Evolutionary conservation across 2,329 filamentous ascomycete genomes (phyloP), one percentile per base, ranked within the genome.

Genomic region (Trichoderma afroharzianum): DNA sequence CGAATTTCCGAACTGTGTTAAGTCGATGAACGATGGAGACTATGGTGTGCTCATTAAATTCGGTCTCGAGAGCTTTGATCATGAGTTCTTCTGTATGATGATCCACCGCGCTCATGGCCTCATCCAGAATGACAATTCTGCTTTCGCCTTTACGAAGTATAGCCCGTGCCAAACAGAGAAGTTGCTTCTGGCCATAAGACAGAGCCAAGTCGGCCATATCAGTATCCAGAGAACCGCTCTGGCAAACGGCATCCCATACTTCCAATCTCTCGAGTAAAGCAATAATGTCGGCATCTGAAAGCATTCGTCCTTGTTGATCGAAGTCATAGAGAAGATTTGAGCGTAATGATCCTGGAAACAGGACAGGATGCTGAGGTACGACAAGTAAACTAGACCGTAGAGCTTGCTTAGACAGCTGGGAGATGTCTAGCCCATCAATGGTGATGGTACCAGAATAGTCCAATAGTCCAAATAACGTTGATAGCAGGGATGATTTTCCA

Each of bases 341-440:
- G 83, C 79, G 2, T 79, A 81, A 32, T 81, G 83, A 1, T 81
- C 81, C 3, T 87, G 76, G 74, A 87, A 84, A 11, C 5, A 33
- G 9, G 14, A 85, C 81, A 0, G 84, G 77, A 9, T 88, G 85
- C 76, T 88, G 87, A 0, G 87, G 83, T 1, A 88, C 75, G 18
- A 83, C 82, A 59, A 85, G 84, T 53, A 88, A 77, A 7, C 80
- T 81, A 24, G 81, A 76, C 4, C 86, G 83, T 0, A 88, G 78
- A 0, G 76, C 74, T 2, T 78, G 30, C 4, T 83, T 81, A 57
- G 83, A 74, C 15, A 88, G 76, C 1, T 72, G 73, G 43, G 76
- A 47, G 4, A 85, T 79, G 1, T 81, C 77, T 0, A 83, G 67
- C 28, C 74, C 79, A 73, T 88, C 85, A 59, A 87, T 83, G 0